These are phyloP conservation scores for Chaetomium sp. DNA, from an alignment of 2,329 filamentous ascomycete genomes.

Conservation along the genomic window DNA sequence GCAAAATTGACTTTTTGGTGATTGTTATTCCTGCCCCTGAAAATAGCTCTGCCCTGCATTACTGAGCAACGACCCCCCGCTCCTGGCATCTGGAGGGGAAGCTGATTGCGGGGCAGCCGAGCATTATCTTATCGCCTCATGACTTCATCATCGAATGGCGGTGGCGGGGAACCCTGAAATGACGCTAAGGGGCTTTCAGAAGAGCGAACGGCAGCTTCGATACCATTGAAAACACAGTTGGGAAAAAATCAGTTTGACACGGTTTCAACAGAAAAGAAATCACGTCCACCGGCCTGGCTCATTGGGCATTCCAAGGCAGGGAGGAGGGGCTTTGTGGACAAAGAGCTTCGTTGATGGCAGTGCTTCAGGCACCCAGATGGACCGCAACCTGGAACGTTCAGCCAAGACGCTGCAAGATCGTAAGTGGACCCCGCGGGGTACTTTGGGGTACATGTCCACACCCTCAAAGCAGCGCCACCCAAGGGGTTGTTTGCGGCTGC, in stretches of 20 bases:
- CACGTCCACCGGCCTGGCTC: background rate
- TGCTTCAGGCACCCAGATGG: constrained; percentile 35
- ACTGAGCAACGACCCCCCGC: constrained; percentile 1
- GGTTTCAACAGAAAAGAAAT: background rate
- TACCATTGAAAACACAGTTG: background rate
- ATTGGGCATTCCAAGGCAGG: constrained; percentile 24
- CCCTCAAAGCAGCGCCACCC: background rate
- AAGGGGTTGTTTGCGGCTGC: constrained; percentile 9
- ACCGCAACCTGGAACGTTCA: constrained; percentile 14
- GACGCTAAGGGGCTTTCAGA: background rate
- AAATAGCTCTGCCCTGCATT: background rate
- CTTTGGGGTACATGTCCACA: constrained; percentile 31
- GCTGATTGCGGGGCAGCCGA: constrained; percentile 28
- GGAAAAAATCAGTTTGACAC: background rate
- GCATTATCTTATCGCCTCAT: constrained; percentile 36
- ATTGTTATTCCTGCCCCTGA: background rate
- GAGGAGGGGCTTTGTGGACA: constrained; percentile 10
- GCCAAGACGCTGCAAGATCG: constrained; percentile 20
- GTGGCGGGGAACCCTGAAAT: constrained; percentile 3
- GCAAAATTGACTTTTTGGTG: background rate
- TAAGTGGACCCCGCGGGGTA: constrained; percentile 30
- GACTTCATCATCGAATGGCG: constrained; percentile 13
- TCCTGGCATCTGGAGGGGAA: background rate
- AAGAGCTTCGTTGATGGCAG: background rate
- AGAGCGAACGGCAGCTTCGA: background rate